These are phyloP conservation scores for Starmerella asiatica DNA, from an alignment of 805 yeast genomes.

Conservation along the genomic window DNA sequence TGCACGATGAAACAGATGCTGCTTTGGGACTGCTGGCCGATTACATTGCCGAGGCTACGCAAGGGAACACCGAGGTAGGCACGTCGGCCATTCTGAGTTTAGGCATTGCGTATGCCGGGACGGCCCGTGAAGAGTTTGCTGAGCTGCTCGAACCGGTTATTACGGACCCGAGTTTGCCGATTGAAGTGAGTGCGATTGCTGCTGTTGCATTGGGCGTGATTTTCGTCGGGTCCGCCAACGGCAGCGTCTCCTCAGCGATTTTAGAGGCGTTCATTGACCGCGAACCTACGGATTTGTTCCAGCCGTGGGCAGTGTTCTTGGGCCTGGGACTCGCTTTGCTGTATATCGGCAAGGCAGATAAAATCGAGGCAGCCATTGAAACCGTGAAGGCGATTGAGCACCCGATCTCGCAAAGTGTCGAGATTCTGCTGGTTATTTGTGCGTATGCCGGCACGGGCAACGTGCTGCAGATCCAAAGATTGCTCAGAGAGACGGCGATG, in stretches of 20 bases:
- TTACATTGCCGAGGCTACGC: conserved; percentile 45
- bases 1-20: conserved; percentile 91
- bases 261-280: conserved; percentile 83
- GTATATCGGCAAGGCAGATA: conserved; percentile 88
- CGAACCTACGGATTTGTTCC: conserved; percentile 57
- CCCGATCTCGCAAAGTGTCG: conserved; percentile 78
- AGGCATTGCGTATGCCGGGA: conserved; percentile 91
- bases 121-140: conserved; percentile 71
- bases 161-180: conserved; percentile 55
- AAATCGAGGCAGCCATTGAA: conserved; percentile 78
- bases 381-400: conserved; percentile 91
- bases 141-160: conserved; percentile 69
- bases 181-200: conserved; percentile 74
- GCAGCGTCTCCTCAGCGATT: conserved; percentile 85
- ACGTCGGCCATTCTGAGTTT: conserved; percentile 80
- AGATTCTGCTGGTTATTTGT: conserved; percentile 79
- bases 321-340: conserved; percentile 84
- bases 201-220: conserved; percentile 88
- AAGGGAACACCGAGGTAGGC: conserved; percentile 31
- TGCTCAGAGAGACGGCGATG: conserved; percentile 70
- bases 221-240: conserved; percentile 90
- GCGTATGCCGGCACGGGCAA: conserved; percentile 98
- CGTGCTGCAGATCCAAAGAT: conserved; percentile 82
- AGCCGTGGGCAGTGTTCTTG: conserved; percentile 80
- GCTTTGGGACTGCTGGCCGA: conserved; percentile 74